Conservation (phyloP, 257 asterid species). For the Knoxia roxburghii region DNA sequence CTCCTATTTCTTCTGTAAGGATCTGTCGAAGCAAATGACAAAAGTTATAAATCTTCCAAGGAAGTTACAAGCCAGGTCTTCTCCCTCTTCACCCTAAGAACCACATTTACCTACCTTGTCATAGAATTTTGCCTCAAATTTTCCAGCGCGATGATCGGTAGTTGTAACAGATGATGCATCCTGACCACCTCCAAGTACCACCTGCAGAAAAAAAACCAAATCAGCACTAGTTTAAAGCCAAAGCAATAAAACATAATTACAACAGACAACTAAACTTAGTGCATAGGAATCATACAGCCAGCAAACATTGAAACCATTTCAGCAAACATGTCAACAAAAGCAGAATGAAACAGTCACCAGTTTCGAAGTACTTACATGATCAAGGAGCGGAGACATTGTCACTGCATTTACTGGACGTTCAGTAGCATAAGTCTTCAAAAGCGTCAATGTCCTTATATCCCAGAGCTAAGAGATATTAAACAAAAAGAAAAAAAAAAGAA, state of each 20-base stretch:
- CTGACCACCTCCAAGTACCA: constrained; percentile 96
- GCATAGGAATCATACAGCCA: neutral
- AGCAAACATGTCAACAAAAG: neutral
- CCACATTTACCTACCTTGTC: constrained; percentile 78
- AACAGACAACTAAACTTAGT: neutral
- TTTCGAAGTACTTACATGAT: constrained; percentile 59
- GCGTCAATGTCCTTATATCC: constrained; percentile 72
- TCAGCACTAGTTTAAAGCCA: neutral
- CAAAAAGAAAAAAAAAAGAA: constrained; percentile 12
- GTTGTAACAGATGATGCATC: constrained; percentile 79
- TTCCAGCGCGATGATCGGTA: constrained; percentile 95
- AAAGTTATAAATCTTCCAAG: constrained; percentile 5
- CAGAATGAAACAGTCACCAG: neutral
- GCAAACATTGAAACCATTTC: neutral
- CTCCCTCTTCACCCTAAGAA: neutral
- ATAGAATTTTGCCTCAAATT: constrained; percentile 84
- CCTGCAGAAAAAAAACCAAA: constrained; percentile 34
- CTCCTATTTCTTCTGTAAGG: constrained; percentile 82
- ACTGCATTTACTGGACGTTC: constrained; percentile 91
- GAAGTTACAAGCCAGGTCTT: neutral
- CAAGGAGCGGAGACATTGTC: constrained; percentile 82
- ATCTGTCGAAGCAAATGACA: constrained; percentile 33
- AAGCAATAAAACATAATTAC: neutral
- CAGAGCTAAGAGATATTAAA: constrained; percentile 56
- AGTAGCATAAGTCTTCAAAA: constrained; percentile 71